Conservation (phyloP, 1,284 basidiomycete species). For the Cutaneotrichosporon mucoides region DNA sequence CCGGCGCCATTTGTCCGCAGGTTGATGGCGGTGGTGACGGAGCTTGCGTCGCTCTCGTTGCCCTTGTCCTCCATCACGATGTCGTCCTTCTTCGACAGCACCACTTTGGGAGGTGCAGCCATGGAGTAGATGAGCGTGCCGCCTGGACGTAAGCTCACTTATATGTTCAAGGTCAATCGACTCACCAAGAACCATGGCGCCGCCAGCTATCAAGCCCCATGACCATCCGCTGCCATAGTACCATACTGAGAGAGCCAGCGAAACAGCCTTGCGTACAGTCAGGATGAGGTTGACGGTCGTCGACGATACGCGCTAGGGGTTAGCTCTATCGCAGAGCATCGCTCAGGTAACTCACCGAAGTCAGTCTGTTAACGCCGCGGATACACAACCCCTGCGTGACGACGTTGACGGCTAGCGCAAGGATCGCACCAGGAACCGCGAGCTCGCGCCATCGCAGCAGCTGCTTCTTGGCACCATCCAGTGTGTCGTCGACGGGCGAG, state of each 20-base stretch:
- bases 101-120: not conserved
- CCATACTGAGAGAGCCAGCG: constrained; percentile 60
- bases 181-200: constrained; percentile 39
- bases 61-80: not conserved
- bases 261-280: constrained; percentile 83
- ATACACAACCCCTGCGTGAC: constrained; percentile 82
- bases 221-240: constrained; percentile 44
- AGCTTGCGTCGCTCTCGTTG: not conserved
- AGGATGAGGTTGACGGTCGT: constrained; percentile 83
- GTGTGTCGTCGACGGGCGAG: not conserved
- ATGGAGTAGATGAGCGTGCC: constrained; percentile 30
- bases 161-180: not conserved
- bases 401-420: constrained; percentile 71
- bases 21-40: not conserved
- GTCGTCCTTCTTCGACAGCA: constrained; percentile 1
- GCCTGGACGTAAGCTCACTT: constrained; percentile 1
- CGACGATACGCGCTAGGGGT: constrained; percentile 57
- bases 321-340: not conserved
- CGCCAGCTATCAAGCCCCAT: constrained; percentile 38
- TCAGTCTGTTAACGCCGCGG: constrained; percentile 84
- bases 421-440: constrained; percentile 60
- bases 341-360: constrained; percentile 52
- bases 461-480: constrained; percentile 4
- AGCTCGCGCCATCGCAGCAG: constrained; percentile 18
- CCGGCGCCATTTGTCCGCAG: not conserved